A percentile compares a stretch with the other conserved stretches of the same genome.
Evolutionary conservation across 179 eudicot species (phyloP).

Genomic region (Silene noctiflora): DNA sequence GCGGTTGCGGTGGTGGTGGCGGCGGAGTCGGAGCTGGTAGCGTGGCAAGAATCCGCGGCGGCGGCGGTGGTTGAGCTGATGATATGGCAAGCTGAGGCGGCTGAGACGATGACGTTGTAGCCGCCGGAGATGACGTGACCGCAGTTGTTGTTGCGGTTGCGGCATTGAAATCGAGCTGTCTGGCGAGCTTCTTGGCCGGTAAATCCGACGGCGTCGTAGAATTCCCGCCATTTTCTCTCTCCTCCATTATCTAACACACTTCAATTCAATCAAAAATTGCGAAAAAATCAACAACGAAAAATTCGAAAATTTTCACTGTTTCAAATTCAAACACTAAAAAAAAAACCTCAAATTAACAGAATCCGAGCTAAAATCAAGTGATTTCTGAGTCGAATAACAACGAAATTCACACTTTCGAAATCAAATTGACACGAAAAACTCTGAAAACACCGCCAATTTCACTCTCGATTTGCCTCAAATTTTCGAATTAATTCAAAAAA

Average conservation of each 20-base stretch:
- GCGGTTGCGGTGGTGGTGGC: conserved; percentile 20
- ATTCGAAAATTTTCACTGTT: neutral
- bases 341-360: conserved; percentile 13
- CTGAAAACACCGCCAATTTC: conserved; percentile 1
- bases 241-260: conserved; percentile 43
- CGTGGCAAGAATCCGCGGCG: conserved; percentile 25
- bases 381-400: neutral
- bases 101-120: conserved; percentile 18
- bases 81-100: conserved; percentile 19
- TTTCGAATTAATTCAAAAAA: neutral
- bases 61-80: conserved; percentile 23
- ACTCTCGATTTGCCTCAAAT: neutral
- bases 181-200: conserved; percentile 69
- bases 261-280: conserved; percentile 13
- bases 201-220: conserved; percentile 37
- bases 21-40: conserved; percentile 24
- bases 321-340: neutral
- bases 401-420: conserved; percentile 22
- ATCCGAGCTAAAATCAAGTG: conserved; percentile 25
- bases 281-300: neutral
- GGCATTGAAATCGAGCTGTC: conserved; percentile 79
- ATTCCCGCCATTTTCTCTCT: conserved; percentile 44
- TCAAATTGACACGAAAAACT: neutral
- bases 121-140: conserved; percentile 25
- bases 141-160: conserved; percentile 21